Evolutionary conservation across 23 red algal genomes (phyloP), one percentile per base, ranked within the genome.

Genomic region (Gracilaria domingensis): DNA sequence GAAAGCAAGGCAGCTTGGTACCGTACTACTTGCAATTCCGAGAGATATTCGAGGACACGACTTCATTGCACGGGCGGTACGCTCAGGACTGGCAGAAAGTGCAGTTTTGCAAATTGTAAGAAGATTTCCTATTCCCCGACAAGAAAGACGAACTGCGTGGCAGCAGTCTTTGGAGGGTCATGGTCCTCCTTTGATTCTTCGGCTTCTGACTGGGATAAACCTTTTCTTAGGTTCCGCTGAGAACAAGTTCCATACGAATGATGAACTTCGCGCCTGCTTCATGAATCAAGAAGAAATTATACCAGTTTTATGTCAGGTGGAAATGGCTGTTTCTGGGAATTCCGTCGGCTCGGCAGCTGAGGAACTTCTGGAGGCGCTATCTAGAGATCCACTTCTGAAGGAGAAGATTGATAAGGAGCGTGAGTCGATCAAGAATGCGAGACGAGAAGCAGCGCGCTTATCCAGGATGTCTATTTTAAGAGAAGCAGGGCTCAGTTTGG

Each of bases 261-360:
- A 24, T 47, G 37, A 75, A 16, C 35, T 88, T 45, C 37, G 40
- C 29, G 42, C n/a, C 0, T 42, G 53, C 16, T 62, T 82, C 35
- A 48, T 33, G 39, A 62, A 81, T 7, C 33, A 90, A 80, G 57
- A 51, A 24, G 74, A 90, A 21, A 80, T 90, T 24, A 90, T 90
- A 40, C 87, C 87, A 24, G 80, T 80, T 12, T 64, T 95, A 42
- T 77, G 82, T 37, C 79, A 88, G 23, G 73, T 95, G 18, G 93
- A 95, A 81, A 88, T 81, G 67, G 84, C 84, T 28, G 82, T 89
- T 30, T 95, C 93, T 34, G 77, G 53, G 18, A 88, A 82, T 66
- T 84, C 85, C 18, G 81, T 91, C 55, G 93, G 93, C 12, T 69
- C 86, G 32, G 18, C 65, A 21, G 83, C 87, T 17, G 93, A 95